Percentiles rank a stretch among this genome's conserved stretches.
Conservation (phyloP, 352 stramenopile species). For the Lagenidium giganteum region DNA sequence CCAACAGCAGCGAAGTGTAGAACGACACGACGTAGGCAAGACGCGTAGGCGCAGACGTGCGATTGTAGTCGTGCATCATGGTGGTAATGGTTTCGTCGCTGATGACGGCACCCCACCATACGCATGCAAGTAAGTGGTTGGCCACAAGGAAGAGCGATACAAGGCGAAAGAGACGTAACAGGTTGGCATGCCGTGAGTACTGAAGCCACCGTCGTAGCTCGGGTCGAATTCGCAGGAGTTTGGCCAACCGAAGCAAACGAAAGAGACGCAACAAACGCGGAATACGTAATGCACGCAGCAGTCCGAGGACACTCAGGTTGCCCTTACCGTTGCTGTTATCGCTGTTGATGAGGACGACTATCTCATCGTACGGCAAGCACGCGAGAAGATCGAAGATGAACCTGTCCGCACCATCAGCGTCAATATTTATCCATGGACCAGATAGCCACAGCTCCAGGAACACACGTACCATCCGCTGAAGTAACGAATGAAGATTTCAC, state of each 20-base stretch:
- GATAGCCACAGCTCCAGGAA: neutral
- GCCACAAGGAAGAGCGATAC: constrained; percentile 63
- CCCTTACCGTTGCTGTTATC: constrained; percentile 18
- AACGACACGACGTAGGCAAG: constrained; percentile 66
- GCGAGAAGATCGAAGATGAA: constrained; percentile 76
- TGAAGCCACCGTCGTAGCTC: constrained; percentile 75
- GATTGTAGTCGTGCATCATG: constrained; percentile 28
- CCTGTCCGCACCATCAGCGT: constrained; percentile 19
- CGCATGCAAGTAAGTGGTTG: constrained; percentile 78
- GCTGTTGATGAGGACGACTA: constrained; percentile 49
- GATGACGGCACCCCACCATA: constrained; percentile 64
- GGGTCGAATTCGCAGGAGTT: constrained; percentile 65
- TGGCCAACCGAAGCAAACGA: constrained; percentile 57
- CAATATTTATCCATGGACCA: no score
- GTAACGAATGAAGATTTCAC: constrained; percentile 48
- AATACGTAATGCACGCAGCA: constrained; percentile 66
- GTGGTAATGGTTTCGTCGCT: constrained; percentile 43
- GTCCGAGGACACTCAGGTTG: constrained; percentile 57
- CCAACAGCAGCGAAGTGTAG: constrained; percentile 61
- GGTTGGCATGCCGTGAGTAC: constrained; percentile 76
- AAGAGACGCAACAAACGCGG: constrained; percentile 66
- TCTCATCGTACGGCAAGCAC: constrained; percentile 68
- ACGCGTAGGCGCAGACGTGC: constrained; percentile 12
- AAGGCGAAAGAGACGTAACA: constrained; percentile 61
- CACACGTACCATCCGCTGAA: constrained; percentile 47